These are phyloP conservation scores for Neostapfia colusana DNA, from an alignment of 176 grass and related monocot genomes.

Conservation along the genomic window DNA sequence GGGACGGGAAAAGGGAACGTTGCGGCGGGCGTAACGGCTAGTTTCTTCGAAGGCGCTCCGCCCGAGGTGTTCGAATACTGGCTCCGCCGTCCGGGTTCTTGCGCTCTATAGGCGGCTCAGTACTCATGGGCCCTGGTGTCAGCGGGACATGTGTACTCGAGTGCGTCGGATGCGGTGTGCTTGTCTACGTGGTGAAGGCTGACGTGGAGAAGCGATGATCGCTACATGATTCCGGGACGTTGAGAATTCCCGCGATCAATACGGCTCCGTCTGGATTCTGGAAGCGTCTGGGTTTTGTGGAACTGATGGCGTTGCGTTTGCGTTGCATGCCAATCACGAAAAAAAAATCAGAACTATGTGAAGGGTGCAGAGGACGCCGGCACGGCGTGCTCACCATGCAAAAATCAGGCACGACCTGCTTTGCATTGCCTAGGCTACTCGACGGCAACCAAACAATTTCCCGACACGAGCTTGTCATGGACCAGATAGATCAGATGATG, in stretches of 20 bases:
- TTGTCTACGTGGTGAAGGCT: neutral
- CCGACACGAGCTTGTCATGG: no score
- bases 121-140: neutral
- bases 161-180: neutral
- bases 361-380: neutral
- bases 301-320: no score
- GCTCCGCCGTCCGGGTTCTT: neutral
- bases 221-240: neutral
- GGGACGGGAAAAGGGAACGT: constrained; percentile 29
- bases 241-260: neutral
- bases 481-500: neutral
- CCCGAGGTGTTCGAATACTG: constrained; percentile 3
- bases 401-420: no score
- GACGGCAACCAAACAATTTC: no score
- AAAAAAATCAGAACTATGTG: neutral
- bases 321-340: neutral
- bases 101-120: no score
- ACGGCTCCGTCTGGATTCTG: neutral
- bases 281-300: neutral
- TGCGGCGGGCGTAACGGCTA: constrained; percentile 63
- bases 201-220: neutral
- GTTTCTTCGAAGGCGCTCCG: constrained; percentile 44
- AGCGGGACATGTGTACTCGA: neutral
- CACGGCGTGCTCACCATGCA: no score
- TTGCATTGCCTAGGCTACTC: no score